Evolutionary conservation across 768 basidiomycete genomes (phyloP), one percentile per base, ranked within the genome.

Genomic region (Lactarius psammicola): DNA sequence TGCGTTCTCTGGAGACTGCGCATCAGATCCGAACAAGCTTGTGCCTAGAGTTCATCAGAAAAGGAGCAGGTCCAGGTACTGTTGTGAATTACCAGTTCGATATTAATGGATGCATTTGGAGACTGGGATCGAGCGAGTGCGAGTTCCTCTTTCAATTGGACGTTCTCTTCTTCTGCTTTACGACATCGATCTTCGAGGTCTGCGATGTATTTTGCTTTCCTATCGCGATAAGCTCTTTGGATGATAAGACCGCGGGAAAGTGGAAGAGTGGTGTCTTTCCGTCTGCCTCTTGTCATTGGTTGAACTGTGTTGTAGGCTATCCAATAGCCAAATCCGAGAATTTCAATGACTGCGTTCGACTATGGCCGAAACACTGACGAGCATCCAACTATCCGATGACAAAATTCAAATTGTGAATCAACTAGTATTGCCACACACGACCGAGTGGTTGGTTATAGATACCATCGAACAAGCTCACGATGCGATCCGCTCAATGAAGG

Each of bases 401-500:
- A 77, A 79, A 66, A 84, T 97, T 65, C 88, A 94, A 76, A 96
- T 98, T 69, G 83, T 97, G 61, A 89, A 98, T 78, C 95, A 97
- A 80, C 84, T 96, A 6, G 76, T 95, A 5, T 80, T 96, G 9
- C 95, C 94, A 0, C 90, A 91, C 73, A 83, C 81, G 1, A 84
- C 84, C 18, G 80, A 87, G 69, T 91, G 83, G 70, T 68, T 92
- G 34, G 71, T 80, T 28, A 85, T 98, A 59, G 78, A 84, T n/a
- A 82, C 85, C 17, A 79, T 92, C 66, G 86, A 94, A 59, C 85
- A 94, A 34, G 95, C 95, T 0, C 90, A 92, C 77, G 91, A 94
- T 72, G 95, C 95, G 20, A 98, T 98, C 77, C 95, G 93, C 78
- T 82, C 88, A 18, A 98, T 98, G 95, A 95, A 94, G 84, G 94